A percentile compares a stretch with the other conserved stretches of the same genome.
These are phyloP conservation scores for Inonotus hispidus DNA, from an alignment of 1,284 basidiomycete species.

Conservation along the genomic window DNA sequence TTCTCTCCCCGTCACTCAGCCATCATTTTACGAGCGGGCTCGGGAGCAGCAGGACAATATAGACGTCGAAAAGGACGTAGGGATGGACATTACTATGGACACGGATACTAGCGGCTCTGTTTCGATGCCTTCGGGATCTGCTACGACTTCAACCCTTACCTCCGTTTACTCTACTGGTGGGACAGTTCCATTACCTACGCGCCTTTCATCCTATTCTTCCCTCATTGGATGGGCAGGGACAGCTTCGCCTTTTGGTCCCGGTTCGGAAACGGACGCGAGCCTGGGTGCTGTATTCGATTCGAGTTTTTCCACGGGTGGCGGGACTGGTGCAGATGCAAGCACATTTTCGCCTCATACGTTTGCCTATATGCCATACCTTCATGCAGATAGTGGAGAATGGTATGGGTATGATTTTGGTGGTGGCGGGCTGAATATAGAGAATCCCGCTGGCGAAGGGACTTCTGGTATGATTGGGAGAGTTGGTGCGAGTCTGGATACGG, in stretches of 20 bases:
- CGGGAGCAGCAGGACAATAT: neutral
- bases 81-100: neutral
- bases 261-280: neutral
- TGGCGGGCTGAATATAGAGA: neutral
- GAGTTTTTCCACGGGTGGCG: neutral
- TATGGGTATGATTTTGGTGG: neutral
- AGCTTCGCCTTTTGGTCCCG: neutral
- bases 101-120: neutral
- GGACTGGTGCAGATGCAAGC: neutral
- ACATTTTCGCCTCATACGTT: neutral
- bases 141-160: neutral
- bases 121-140: neutral
- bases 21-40: neutral
- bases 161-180: neutral
- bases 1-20: neutral
- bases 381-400: neutral
- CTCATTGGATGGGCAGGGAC: slow-evolving; percentile 16
- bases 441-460: neutral
- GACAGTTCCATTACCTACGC: neutral
- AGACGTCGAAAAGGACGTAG: neutral
- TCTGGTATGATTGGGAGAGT: neutral
- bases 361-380: neutral
- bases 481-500: neutral
- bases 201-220: slow-evolving; percentile 16
- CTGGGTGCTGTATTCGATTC: neutral